Evolutionary conservation across 768 basidiomycete genomes (phyloP).

Genomic region (Pholiota microspora): DNA sequence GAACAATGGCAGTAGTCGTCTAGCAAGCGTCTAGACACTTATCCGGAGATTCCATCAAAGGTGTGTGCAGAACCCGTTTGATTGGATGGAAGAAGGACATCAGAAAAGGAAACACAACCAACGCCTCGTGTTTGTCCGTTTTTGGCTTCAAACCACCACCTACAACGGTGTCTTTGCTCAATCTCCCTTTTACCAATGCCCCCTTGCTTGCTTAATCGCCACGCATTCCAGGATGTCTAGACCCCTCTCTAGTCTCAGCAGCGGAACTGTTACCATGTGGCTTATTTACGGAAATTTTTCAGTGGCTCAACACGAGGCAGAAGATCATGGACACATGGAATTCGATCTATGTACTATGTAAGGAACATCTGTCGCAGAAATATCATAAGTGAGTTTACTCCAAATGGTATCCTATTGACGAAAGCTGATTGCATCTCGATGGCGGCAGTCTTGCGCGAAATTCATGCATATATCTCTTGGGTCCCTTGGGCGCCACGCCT

Average conservation of each 20-base stretch:
- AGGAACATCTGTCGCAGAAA: conserved; percentile 1
- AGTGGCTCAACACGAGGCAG: conserved; percentile 8
- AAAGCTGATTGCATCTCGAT: conserved; percentile 1
- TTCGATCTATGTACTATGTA: not conserved
- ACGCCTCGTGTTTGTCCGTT: not conserved
- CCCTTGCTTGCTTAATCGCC: not conserved
- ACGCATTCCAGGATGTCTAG: not conserved
- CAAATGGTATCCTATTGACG: not conserved
- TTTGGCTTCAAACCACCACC: not conserved
- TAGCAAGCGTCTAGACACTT: not conserved
- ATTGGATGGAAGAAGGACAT: not conserved
- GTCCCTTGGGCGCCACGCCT: not conserved
- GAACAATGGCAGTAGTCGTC: not conserved
- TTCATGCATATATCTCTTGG: not conserved
- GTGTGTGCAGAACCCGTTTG: not conserved
- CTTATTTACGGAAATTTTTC: not conserved
- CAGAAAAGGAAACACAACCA: not conserved
- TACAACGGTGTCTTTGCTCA: not conserved
- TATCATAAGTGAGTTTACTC: conserved; percentile 5
- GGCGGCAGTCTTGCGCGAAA: conserved; percentile 7
- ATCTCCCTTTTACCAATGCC: not conserved
- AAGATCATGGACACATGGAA: conserved; percentile 3
- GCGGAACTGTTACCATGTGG: not conserved
- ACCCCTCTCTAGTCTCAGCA: not conserved
- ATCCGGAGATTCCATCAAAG: too few relatives aligned